phyloP scores from a whole-genome alignment of 2,329 filamentous ascomycete genomes.

The Talaromyces sp. region DNA sequence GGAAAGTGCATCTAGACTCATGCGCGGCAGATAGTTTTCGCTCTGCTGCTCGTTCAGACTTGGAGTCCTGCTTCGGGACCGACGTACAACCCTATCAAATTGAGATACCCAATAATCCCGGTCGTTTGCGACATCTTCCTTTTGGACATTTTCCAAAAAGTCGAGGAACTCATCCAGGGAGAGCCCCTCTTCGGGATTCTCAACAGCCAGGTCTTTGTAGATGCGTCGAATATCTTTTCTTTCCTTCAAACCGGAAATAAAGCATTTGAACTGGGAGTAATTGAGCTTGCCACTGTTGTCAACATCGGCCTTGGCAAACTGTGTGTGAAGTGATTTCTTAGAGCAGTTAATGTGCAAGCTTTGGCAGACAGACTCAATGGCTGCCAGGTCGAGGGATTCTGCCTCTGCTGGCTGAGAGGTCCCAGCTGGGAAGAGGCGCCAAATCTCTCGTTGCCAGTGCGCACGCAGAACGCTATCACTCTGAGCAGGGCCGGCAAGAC shows the following conservation, averaged over 20 bases:
- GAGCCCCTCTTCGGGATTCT: constrained; percentile 58
- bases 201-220: constrained; percentile 56
- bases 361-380: constrained; percentile 77
- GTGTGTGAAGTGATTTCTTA: constrained; percentile 62
- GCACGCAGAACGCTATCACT: constrained; percentile 73
- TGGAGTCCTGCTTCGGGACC: constrained; percentile 46
- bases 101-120: constrained; percentile 61
- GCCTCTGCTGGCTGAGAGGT: constrained; percentile 44
- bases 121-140: constrained; percentile 66
- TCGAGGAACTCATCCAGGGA: constrained; percentile 65
- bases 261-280: constrained; percentile 75
- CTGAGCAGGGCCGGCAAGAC: constrained; percentile 68
- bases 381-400: constrained; percentile 68
- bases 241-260: constrained; percentile 76
- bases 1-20: constrained; percentile 74
- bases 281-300: constrained; percentile 61
- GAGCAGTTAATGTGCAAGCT: constrained; percentile 90
- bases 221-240: constrained; percentile 73
- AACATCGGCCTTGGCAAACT: constrained; percentile 69
- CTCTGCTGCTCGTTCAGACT: constrained; percentile 33
- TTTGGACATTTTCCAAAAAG: constrained; percentile 70
- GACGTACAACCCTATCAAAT: constrained; percentile 65
- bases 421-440: constrained; percentile 52
- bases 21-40: constrained; percentile 48
- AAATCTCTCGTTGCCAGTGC: constrained; percentile 84